Base-by-base conservation (phyloP, 345 rosid species). In the Eucalyptus tenuipes region DNA sequence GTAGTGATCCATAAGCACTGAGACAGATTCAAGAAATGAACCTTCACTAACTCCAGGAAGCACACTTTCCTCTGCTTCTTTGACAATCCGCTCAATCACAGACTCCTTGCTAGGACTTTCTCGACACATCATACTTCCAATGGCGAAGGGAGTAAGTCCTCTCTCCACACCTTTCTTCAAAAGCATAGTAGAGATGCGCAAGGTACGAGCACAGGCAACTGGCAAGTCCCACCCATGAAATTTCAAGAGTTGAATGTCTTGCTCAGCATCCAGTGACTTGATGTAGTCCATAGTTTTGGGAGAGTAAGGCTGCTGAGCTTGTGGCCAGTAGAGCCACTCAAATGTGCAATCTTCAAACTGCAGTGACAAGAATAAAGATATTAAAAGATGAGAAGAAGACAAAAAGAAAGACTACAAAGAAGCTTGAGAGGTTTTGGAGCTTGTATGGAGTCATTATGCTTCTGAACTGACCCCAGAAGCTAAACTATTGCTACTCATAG, bases 291-390 rank as follows among this genome's bases (percentile, higher is more conserved):
- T n/a, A 75, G 92, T 94, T 45, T 91, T 93, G 13, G 92, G 86
- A 40, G 97, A 94, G 91, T 93, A 97, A 31, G 94, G 97, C 64
- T 94, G 93, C 55, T 82, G 94, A 87, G 98, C 96, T 94, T 97
- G 98, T 49, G 98, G 98, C 97, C 99, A 97, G 92, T 95, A 95
- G 57, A 97, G 94, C 99, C 99, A 96, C 42, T 97, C 99, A 48
- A 97, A 97, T 89, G 98, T 95, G 92, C 99, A 97, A 89, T 97
- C 98, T 90, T 97, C 98, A 75, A 95, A 97, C 99, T 97, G 94
- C 88, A 91, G 61, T 13, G 52, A 27, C 49, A 31, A 13, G 45
- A 84, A 49, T 24, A 87, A 86, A 59, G 57, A 87, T 88, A 87
- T 89, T 44, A n/a, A 64, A n/a, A 61, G 49, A 20, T 5, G 31